Conservation (phyloP, 2,329 filamentous ascomycete genomes). For the Arachnomyces sp. region DNA sequence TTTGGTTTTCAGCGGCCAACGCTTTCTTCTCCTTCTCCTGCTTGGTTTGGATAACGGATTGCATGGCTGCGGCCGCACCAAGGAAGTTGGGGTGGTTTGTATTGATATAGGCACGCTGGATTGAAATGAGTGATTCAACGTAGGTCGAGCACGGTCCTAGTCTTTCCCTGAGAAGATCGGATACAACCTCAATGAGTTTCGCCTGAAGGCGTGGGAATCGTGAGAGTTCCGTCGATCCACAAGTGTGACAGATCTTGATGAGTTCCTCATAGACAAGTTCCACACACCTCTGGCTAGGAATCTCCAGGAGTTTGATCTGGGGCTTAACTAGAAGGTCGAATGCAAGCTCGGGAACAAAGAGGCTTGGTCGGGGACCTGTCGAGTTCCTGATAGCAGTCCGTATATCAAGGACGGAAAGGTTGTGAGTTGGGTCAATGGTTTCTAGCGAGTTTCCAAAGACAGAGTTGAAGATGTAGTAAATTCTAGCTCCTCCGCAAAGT, state of each 20-base stretch:
- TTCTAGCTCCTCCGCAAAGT: slow-evolving; percentile 84
- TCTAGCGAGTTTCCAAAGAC: slow-evolving; percentile 96
- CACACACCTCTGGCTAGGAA: slow-evolving; percentile 91
- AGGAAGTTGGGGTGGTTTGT: slow-evolving; percentile 99
- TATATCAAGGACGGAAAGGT: slow-evolving; percentile 89
- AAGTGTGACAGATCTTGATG: slow-evolving; percentile 99
- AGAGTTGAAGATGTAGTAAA: slow-evolving; percentile 99
- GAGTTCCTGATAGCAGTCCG: slow-evolving; percentile 97
- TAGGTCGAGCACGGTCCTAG: slow-evolving; percentile 83
- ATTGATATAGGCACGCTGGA: slow-evolving; percentile 97
- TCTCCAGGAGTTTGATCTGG: slow-evolving; percentile 92
- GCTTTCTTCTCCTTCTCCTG: slow-evolving; percentile 86
- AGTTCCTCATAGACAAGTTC: slow-evolving; percentile 97
- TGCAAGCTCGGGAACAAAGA: slow-evolving; percentile 95
- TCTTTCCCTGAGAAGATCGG: slow-evolving; percentile 84
- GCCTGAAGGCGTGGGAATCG: slow-evolving; percentile 88
- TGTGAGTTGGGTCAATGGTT: slow-evolving; percentile 90
- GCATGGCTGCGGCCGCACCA: slow-evolving; percentile 93
- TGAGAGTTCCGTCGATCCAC: slow-evolving; percentile 86
- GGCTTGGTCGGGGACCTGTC: slow-evolving; percentile 84
- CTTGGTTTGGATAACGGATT: slow-evolving; percentile 86
- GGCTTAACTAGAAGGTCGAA: slow-evolving; percentile 97
- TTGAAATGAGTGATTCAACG: slow-evolving; percentile 93
- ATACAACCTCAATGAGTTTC: slow-evolving; percentile 96
- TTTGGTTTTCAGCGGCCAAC: slow-evolving; percentile 70